Percentiles rank a stretch among this genome's conserved stretches.
These are phyloP conservation scores for Coprinopsis marcescibilis DNA, from an alignment of 768 basidiomycete genomes.

Conservation along the genomic window DNA sequence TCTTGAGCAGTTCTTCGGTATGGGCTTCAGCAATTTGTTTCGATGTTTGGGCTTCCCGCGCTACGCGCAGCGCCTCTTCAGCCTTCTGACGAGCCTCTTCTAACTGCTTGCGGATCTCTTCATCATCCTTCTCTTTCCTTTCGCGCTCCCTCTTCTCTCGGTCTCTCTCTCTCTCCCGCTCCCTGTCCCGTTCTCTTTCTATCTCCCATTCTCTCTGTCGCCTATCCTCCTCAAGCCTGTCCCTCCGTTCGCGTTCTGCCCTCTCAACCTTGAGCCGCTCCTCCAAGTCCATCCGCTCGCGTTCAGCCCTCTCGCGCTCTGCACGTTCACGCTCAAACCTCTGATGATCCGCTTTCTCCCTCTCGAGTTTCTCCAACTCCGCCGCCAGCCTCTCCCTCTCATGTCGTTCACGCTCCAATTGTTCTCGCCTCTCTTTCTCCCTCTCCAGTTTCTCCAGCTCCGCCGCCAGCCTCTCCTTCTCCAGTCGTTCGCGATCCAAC, in stretches of 20 bases:
- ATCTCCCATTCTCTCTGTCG: not conserved
- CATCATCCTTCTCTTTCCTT: constrained; percentile 3
- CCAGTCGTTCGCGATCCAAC: not conserved
- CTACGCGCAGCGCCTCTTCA: not conserved
- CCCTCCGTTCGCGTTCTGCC: not conserved
- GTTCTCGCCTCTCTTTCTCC: constrained; percentile 7
- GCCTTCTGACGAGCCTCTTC: not conserved
- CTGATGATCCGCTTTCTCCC: not conserved
- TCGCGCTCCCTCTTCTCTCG: constrained; percentile 4
- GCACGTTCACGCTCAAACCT: not conserved
- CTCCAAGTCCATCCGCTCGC: not conserved
- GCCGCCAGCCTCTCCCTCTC: constrained; percentile 1
- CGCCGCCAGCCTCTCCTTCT: not conserved
- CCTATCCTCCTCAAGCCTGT: not conserved
- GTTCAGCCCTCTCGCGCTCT: not conserved
- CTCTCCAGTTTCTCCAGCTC: constrained; percentile 2
- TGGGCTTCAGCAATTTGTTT: not conserved
- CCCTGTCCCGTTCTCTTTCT: constrained; percentile 6
- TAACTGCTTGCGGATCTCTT: constrained; percentile 2
- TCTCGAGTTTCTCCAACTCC: not conserved
- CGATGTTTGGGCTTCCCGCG: not conserved
- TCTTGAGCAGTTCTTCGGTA: not conserved
- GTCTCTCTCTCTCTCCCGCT: not conserved
- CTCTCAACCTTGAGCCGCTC: not conserved
- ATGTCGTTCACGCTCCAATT: constrained; percentile 2